Conservation (phyloP, 176 grass and related monocot species). For the Miscanthus lutarioriparius region DNA sequence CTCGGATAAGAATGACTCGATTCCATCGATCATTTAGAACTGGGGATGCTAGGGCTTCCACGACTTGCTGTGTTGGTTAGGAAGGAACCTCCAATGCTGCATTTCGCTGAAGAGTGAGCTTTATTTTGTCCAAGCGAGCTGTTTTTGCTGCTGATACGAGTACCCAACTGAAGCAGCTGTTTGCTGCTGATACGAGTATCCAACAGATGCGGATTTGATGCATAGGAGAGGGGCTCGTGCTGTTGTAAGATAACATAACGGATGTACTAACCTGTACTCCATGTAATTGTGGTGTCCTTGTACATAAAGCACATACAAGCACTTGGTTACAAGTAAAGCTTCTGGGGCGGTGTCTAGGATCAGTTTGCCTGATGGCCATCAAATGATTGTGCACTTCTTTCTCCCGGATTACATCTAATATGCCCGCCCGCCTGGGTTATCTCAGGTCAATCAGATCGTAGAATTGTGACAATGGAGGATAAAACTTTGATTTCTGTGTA, state of each 20-base stretch:
- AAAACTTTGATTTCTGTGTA: too few species aligned
- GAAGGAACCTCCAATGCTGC: slow-evolving; percentile 23
- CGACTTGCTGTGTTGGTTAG: slow-evolving; percentile 17
- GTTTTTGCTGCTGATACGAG: slow-evolving; percentile 20
- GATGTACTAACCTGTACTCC: slow-evolving; percentile 36
- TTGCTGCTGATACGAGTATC: slow-evolving; percentile 14
- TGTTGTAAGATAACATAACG: slow-evolving; percentile 46
- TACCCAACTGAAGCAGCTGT: slow-evolving; percentile 39
- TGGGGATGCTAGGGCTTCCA: not conserved
- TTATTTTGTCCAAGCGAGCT: slow-evolving; percentile 46
- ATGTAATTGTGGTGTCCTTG: slow-evolving; percentile 46
- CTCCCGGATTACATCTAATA: too few species aligned
- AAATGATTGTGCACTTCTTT: not conserved
- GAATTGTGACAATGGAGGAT: too few species aligned
- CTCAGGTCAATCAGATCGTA: too few species aligned
- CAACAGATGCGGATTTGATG: slow-evolving; percentile 31
- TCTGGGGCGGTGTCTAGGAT: slow-evolving; percentile 27
- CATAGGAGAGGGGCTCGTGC: slow-evolving; percentile 23
- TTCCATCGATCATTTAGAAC: slow-evolving; percentile 49
- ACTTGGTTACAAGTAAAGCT: slow-evolving; percentile 58
- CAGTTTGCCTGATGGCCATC: not conserved
- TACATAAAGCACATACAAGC: slow-evolving; percentile 47
- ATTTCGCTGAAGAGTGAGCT: slow-evolving; percentile 27
- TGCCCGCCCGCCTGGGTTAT: too few species aligned
- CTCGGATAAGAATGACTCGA: slow-evolving; percentile 55